Evolutionary conservation across 2,329 filamentous ascomycete species (phyloP), one percentile per base, ranked within the genome.

Genomic region (Pseudocercospora macadamiae): DNA sequence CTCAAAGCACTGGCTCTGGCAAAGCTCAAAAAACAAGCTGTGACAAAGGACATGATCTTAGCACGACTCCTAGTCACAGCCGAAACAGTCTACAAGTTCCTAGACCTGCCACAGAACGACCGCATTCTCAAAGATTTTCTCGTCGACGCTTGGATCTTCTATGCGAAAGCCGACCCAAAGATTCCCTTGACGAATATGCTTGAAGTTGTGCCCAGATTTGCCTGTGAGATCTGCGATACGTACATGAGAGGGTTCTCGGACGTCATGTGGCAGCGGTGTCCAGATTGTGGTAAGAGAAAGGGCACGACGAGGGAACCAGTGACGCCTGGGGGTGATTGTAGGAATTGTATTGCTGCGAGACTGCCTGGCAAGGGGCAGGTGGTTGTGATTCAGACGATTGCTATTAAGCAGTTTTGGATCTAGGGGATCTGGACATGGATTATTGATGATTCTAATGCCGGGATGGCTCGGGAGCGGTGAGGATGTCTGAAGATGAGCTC

Each of bases 1-100:
- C 57, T 64, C 5, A 53, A 55, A 12, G 54, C 25, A 14, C 10
- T 58, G 2, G 57, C 59, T 7, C 39, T 59, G 7, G 44, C 37
- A 19, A 60, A 62, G 37, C 57, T 64, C 42, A 48, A 54, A 14
- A 18, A 34, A 3, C 12, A 28, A 9, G 37, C 51, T 30, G 12
- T 14, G 10, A 10, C 26, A 3, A 16, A 5, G 12, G n/a, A 8
- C 42, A n/a, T 28, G 32, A 8, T 14, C 18, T 25, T 9, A 10
- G 8, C 19, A 8, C 44, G 25, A 18, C 18, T 47, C 4, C 9
- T 18, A 25, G 21, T n/a, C 3, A 49, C 55, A 16, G 49, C 55
- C 2, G 8, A 28, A 10, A 36, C 49, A 3, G 48, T 54, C 26
- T 54, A 54, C 21, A 19, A 37, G 18, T n/a, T 44, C 18, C 23